A percentile compares a stretch with the other conserved stretches of the same genome.
phyloP scores from a whole-genome alignment of 805 yeast genomes.

The Metschnikowia noctiluminum region DNA sequence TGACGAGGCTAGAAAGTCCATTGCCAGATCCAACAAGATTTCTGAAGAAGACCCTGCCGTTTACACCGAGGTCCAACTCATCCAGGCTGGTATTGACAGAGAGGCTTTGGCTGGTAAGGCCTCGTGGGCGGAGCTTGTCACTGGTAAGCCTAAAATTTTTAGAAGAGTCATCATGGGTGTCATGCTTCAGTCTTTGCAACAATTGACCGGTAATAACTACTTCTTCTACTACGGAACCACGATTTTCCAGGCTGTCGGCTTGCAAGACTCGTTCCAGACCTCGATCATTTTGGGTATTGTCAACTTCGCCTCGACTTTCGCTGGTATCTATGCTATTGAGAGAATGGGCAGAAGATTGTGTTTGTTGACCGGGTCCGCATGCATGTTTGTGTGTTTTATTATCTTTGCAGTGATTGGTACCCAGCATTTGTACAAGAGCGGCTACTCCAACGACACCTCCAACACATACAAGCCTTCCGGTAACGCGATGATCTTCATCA shows the following conservation, averaged over 20 bases:
- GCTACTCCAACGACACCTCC: conserved; percentile 21
- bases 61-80: conserved; percentile 48
- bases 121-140: conserved; percentile 58
- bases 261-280: conserved; percentile 50
- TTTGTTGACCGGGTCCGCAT: conserved; percentile 49
- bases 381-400: conserved; percentile 56
- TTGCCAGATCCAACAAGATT: conserved; percentile 58
- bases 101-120: conserved; percentile 64
- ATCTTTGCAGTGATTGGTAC: conserved; percentile 62
- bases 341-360: conserved; percentile 51
- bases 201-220: conserved; percentile 59
- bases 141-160: conserved; percentile 61
- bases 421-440: conserved; percentile 40
- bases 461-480: conserved; percentile 50
- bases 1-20: conserved; percentile 52
- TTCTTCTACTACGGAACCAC: conserved; percentile 62
- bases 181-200: conserved; percentile 58
- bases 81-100: conserved; percentile 59
- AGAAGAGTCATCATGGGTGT: conserved; percentile 56
- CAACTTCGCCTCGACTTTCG: conserved; percentile 53
- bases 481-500: conserved; percentile 57
- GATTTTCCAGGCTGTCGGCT: conserved; percentile 50
- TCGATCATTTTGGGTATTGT: conserved; percentile 54
- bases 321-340: conserved; percentile 50
- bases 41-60: conserved; percentile 52